These are phyloP conservation scores for Pharus latifolius DNA, from an alignment of 176 grass and related monocot species.

Conservation along the genomic window DNA sequence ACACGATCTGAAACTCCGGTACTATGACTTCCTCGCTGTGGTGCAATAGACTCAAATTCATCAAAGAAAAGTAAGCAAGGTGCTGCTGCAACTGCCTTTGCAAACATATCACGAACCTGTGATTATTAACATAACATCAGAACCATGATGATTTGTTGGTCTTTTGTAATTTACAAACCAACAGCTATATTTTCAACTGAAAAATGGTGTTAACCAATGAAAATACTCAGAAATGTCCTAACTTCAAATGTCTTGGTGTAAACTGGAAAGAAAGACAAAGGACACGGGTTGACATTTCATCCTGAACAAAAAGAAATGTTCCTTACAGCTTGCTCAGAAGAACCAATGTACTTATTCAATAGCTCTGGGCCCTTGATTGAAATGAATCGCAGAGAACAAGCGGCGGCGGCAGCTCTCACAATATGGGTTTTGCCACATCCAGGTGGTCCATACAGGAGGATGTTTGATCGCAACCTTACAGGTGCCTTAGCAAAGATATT, in stretches of 20 bases:
- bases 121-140: conserved; percentile 20
- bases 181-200: neutral
- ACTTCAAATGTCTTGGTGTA: conserved; percentile 9
- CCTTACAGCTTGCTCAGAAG: conserved; percentile 93
- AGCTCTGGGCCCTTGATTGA: conserved; percentile 89
- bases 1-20: conserved; percentile 92
- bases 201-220: conserved; percentile 9
- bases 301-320: conserved; percentile 2
- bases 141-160: neutral
- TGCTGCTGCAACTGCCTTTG: conserved; percentile 78
- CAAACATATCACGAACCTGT: conserved; percentile 87
- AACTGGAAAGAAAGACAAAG: conserved; percentile 6
- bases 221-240: conserved; percentile 8
- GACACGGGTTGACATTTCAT: neutral
- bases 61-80: conserved; percentile 95
- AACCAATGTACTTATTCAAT: conserved; percentile 94
- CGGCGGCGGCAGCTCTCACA: conserved; percentile 84
- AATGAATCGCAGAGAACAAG: conserved; percentile 91
- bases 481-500: conserved; percentile 77
- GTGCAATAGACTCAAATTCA: conserved; percentile 95
- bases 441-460: conserved; percentile 89
- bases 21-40: conserved; percentile 82
- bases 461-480: conserved; percentile 79
- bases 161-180: conserved; percentile 9
- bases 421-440: conserved; percentile 95